phyloP scores from a whole-genome alignment of 1,284 basidiomycete genomes.

The Ustilago loliicola region DNA sequence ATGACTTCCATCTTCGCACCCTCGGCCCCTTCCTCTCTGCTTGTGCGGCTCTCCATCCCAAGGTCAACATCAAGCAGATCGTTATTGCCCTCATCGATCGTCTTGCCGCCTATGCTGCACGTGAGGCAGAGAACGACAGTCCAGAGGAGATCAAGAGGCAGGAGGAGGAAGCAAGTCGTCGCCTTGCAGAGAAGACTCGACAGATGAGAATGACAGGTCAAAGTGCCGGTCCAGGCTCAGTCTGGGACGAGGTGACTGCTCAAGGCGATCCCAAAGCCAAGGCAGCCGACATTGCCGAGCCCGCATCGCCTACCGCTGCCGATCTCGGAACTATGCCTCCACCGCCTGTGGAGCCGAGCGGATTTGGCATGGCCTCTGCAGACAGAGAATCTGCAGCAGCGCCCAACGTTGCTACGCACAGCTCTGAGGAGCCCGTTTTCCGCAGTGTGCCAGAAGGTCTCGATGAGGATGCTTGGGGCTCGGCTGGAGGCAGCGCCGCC shows the following conservation, averaged over 20 bases:
- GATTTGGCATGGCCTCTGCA: conserved; percentile 53
- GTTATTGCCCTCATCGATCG: conserved; percentile 69
- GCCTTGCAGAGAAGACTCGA: conserved; percentile 65
- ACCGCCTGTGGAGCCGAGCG: conserved; percentile 53
- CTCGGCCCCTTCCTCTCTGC: conserved; percentile 67
- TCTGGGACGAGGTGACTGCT: conserved; percentile 66
- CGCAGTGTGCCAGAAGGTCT: conserved; percentile 61
- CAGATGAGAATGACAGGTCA: conserved; percentile 60
- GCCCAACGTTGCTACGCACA: conserved; percentile 65
- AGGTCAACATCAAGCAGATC: conserved; percentile 70
- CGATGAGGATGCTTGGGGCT: conserved; percentile 60
- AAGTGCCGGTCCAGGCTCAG: conserved; percentile 50
- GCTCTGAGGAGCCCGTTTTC: conserved; percentile 60
- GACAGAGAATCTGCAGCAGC: conserved; percentile 61
- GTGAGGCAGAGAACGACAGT: conserved; percentile 68
- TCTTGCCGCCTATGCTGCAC: conserved; percentile 67
- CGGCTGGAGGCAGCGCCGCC: conserved; percentile 39
- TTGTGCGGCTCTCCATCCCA: conserved; percentile 68
- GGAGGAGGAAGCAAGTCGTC: conserved; percentile 64
- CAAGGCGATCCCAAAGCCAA: conserved; percentile 56
- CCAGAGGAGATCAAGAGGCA: conserved; percentile 67
- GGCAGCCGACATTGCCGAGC: conserved; percentile 57
- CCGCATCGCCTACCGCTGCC: conserved; percentile 40
- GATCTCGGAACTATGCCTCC: conserved; percentile 42
- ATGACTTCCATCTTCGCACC: conserved; percentile 69